Conservation (phyloP, 1,284 basidiomycete species). For the Meira miltonrushii region DNA sequence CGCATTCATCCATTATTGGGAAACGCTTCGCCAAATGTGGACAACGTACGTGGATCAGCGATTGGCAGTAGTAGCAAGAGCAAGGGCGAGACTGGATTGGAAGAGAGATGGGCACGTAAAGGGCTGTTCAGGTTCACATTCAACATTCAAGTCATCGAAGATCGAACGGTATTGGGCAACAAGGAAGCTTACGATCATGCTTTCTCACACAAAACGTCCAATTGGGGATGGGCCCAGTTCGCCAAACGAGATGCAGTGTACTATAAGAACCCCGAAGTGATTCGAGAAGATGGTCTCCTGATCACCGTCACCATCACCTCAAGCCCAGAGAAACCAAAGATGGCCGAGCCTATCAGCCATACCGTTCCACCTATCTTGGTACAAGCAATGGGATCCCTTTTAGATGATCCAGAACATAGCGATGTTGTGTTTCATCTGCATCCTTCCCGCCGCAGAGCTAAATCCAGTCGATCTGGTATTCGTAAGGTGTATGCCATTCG, state of each 20-base stretch:
- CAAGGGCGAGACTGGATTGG: constrained; percentile 25
- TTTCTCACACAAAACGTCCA: constrained; percentile 67
- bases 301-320: constrained; percentile 73
- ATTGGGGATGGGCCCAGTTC: constrained; percentile 61
- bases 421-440: constrained; percentile 40
- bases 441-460: constrained; percentile 17
- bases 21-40: not conserved
- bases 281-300: constrained; percentile 62
- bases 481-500: constrained; percentile 52
- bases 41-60: not conserved
- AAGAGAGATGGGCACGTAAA: constrained; percentile 72
- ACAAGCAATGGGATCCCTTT: constrained; percentile 66
- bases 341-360: constrained; percentile 55
- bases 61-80: constrained; percentile 4
- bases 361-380: constrained; percentile 63
- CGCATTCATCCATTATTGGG: constrained; percentile 16
- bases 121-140: constrained; percentile 78
- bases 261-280: constrained; percentile 61
- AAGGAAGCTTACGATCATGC: constrained; percentile 73
- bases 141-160: constrained; percentile 60
- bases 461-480: constrained; percentile 19
- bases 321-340: constrained; percentile 53
- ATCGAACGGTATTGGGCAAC: constrained; percentile 56
- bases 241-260: constrained; percentile 70
- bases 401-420: constrained; percentile 72